Evolutionary conservation across 176 grass and related monocot genomes (phyloP).

Genomic region (Calamus simplicifolius): DNA sequence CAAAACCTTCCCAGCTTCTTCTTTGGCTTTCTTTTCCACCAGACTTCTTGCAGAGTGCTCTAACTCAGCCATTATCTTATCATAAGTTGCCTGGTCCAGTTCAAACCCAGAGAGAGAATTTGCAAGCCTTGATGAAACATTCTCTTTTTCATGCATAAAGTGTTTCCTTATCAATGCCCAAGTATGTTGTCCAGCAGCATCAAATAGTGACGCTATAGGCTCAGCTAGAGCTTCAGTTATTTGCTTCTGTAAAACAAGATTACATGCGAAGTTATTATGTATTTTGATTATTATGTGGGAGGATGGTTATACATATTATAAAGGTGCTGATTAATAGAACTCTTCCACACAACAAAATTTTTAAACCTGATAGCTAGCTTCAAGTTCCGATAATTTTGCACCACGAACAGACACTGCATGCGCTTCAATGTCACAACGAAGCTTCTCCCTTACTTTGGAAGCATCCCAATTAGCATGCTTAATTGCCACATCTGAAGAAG

Average conservation of each 20-base stretch:
- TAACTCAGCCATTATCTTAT: conserved; percentile 42
- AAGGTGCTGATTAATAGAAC: too few relatives aligned
- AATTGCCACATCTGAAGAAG: conserved; percentile 40
- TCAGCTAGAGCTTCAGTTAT: conserved; percentile 54
- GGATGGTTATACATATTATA: too few relatives aligned
- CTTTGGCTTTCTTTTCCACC: conserved; percentile 68
- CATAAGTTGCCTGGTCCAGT: conserved; percentile 42
- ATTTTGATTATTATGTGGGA: too few relatives aligned
- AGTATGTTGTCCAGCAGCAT: conserved; percentile 38
- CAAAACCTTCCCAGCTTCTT: conserved; percentile 66
- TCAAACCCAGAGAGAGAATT: conserved; percentile 65
- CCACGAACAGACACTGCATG: conserved; percentile 38
- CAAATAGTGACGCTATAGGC: conserved; percentile 63
- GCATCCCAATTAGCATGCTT: conserved; percentile 56
- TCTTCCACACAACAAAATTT: not conserved
- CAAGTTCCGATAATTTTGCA: conserved; percentile 55
- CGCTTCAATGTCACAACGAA: conserved; percentile 43
- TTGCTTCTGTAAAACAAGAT: conserved; percentile 25
- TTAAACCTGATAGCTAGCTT: conserved; percentile 57
- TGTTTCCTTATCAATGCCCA: conserved; percentile 64
- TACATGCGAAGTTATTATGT: too few relatives aligned
- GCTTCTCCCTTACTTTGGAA: conserved; percentile 51
- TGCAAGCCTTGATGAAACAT: conserved; percentile 31
- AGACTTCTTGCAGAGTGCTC: conserved; percentile 50
- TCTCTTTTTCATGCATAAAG: conserved; percentile 45